Evolutionary conservation across 2,329 filamentous ascomycete species (phyloP), one percentile per base, ranked within the genome.

Genomic region (Nemania abortiva): DNA sequence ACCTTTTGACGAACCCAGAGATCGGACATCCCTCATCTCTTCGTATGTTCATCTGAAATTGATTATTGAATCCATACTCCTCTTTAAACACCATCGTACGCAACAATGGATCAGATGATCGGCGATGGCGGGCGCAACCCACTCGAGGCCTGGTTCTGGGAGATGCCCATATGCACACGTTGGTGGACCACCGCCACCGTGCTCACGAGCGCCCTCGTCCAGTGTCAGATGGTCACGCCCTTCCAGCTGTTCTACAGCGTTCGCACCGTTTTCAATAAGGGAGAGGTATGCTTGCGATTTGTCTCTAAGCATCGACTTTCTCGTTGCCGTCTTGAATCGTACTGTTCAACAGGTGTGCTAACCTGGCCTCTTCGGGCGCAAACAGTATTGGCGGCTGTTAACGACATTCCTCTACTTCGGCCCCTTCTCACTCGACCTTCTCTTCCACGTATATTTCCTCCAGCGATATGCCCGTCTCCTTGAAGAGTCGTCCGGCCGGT

Each of bases 181-280:
- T 97, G 93, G 91, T 99, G 96, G 96, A 98, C 96, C 24, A 95
- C 94, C 27, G 94, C 95, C 4, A 97, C 95, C 0, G 90, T 98
- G 50, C 84, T 94, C 66, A 96, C 92, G 11, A 97, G 94, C 74
- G 90, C 94, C 18, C 84, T 98, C 74, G 94, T 98, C 5, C 96
- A 98, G 82, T 98, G 94, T 82, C 90, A 97, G 77, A 91, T 98
- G 79, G 85, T 98, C 72, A 96, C 92, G 15, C 94, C 95, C 9
- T 98, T 97, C 78, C 95, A 98, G 83, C 89, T 99, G 31, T 99
- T 98, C 84, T 98, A 98, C 85, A 98, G 94, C 84, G 96, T 95
- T 77, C 89, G 93, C 58, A 90, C 95, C 7, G 96, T 98, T 66
- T 98, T 97, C 79, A 84, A 91, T 72, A 97, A 97, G 82, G 92